A percentile compares a stretch with the other conserved stretches of the same genome.
Conservation (phyloP, 2,329 filamentous ascomycete species). For the Sphaerulina musiva region DNA sequence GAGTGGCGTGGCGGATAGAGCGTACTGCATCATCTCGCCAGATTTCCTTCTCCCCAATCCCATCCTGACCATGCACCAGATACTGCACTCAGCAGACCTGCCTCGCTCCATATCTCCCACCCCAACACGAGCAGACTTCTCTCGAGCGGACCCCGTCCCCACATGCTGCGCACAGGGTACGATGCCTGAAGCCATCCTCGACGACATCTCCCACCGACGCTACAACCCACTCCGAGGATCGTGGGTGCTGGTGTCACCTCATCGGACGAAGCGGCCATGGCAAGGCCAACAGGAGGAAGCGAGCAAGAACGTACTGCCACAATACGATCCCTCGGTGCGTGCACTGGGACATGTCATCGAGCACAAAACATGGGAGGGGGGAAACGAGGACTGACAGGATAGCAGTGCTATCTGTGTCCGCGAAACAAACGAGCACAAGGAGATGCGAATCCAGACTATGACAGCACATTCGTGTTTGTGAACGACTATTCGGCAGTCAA, state of each 20-base stretch:
- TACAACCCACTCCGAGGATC: conserved; percentile 87
- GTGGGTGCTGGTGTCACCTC: conserved; percentile 91
- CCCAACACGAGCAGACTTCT: background rate
- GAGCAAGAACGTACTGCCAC: conserved; percentile 51
- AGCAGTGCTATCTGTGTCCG: conserved; percentile 86
- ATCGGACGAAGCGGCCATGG: conserved; percentile 95
- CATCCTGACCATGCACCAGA: conserved; percentile 24
- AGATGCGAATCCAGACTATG: conserved; percentile 77
- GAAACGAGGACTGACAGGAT: conserved; percentile 12
- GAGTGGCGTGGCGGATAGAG: background rate
- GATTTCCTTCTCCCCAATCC: background rate
- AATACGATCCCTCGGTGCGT: conserved; percentile 63
- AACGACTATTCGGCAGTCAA: conserved; percentile 98
- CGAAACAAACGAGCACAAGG: conserved; percentile 84
- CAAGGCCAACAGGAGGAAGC: conserved; percentile 56
- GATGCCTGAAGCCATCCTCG: conserved; percentile 54
- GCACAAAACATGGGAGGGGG: background rate
- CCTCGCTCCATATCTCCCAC: conserved; percentile 18
- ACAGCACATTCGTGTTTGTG: conserved; percentile 84
- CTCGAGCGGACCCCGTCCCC: conserved; percentile 16
- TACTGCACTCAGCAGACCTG: conserved; percentile 17
- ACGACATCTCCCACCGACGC: conserved; percentile 93
- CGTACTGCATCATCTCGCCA: conserved; percentile 10
- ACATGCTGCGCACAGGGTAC: conserved; percentile 14
- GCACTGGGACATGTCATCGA: conserved; percentile 4